Evolutionary conservation across 139 green algal genomes (phyloP), one percentile per base, ranked within the genome.

Genomic region (Closterium sp.): DNA sequence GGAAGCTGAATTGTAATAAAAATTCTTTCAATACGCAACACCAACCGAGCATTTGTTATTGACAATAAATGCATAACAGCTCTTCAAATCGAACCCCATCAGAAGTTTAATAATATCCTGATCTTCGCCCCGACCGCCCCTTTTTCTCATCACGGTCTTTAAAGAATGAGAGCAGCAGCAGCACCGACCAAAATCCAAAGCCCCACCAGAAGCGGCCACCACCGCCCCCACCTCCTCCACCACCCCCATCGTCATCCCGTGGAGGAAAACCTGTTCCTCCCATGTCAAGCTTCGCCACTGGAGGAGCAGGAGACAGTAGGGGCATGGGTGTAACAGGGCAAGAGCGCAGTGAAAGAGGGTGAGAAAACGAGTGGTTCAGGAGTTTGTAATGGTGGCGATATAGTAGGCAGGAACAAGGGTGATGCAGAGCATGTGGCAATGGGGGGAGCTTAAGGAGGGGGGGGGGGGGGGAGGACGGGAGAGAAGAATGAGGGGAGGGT

Each of bases 161-260:
- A 31, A 87, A 87, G 32, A 87, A 87, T 0, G 85, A 87, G 2
- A 87, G 28, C 10, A 87, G 85, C 85, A 87, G 85, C 85, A 87
- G 85, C 85, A 87, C 28, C 17, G 28, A 32, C 85, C 85, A 87
- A 10, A 87, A 87, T 0, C 85, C 85, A 31, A 87, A 87, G 85
- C 85, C 85, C 85, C 85, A 87, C 28, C n/a, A 87, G 85, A 87
- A 87, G 2, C 85, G 85, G 85, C 85, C 85, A 30, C 85, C n/a
- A 19, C 85, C 85, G 2, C 85, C 85, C 10, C 85, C 85, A 87
- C 85, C 85, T 30, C 85, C 85, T 30, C 85, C 85, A 87, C 85
- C 85, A 31, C 85, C 85, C 13, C 85, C 85, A 30, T 31, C 85
- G 22, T 87, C 85, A 87, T 87, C 85, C 22, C 62, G 62, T 6